Evolutionary conservation across 495 filamentous ascomycete species (phyloP).

Genomic region (Aspergillus mulundensis): DNA sequence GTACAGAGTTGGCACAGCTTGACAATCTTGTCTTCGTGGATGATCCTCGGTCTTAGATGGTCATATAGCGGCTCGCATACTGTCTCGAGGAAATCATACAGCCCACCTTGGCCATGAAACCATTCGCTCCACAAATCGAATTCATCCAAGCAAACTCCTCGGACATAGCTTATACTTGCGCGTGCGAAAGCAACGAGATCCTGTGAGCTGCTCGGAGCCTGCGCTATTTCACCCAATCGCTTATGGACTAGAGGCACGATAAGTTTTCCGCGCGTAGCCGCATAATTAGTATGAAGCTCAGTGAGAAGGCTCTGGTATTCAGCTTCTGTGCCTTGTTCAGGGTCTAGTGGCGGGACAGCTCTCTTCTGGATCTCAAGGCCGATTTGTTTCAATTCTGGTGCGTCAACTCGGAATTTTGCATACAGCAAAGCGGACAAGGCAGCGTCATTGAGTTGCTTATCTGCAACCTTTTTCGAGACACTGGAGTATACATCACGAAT

Average conservation of each 20-base stretch:
- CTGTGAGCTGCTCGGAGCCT: constrained; percentile 61
- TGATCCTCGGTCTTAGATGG: constrained; percentile 62
- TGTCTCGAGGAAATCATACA: constrained; percentile 69
- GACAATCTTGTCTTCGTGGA: constrained; percentile 66
- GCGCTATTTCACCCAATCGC: constrained; percentile 62
- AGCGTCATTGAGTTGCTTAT: constrained; percentile 69
- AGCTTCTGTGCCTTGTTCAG: constrained; percentile 58
- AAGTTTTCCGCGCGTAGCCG: constrained; percentile 54
- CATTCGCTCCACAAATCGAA: constrained; percentile 72
- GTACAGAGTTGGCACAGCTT: constrained; percentile 78
- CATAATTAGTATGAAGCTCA: constrained; percentile 64
- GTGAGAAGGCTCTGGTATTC: constrained; percentile 66
- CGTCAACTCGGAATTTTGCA: constrained; percentile 70
- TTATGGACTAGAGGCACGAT: constrained; percentile 55
- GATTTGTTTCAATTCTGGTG: constrained; percentile 61
- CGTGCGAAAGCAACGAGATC: constrained; percentile 67
- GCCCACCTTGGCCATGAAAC: constrained; percentile 64
- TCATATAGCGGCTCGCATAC: constrained; percentile 76
- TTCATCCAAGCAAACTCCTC: constrained; percentile 68
- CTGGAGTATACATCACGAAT: constrained; percentile 66
- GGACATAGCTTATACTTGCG: constrained; percentile 65
- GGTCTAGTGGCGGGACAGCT: constrained; percentile 56
- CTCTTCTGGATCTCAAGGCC: constrained; percentile 66
- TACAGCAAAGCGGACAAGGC: constrained; percentile 72
- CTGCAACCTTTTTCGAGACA: constrained; percentile 64